phyloP scores from a whole-genome alignment of 2,329 filamentous ascomycete genomes.

The Colletotrichum destructivum region DNA sequence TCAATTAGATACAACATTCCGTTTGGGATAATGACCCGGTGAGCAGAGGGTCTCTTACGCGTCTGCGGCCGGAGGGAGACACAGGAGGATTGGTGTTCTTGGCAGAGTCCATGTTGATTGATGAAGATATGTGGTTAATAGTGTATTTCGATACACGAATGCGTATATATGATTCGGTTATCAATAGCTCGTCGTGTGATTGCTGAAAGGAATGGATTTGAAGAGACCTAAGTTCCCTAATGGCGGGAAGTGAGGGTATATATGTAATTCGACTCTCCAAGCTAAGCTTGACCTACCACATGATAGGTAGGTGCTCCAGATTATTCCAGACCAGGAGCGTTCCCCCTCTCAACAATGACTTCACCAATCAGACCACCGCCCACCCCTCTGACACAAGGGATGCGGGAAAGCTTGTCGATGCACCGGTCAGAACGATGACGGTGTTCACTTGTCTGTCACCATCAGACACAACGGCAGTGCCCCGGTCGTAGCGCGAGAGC shows the following conservation, averaged over 20 bases:
- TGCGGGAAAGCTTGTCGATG: slow-evolving; percentile 43
- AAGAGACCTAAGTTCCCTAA: fast-evolving
- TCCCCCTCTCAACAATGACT: slow-evolving; percentile 33
- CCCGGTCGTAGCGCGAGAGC: background rate
- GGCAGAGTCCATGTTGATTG: slow-evolving; percentile 35
- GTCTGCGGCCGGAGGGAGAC: slow-evolving; percentile 35
- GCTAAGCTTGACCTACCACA: slow-evolving; percentile 21
- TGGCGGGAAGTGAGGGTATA: slow-evolving; percentile 24
- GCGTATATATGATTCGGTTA: background rate
- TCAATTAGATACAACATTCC: slow-evolving; percentile 2
- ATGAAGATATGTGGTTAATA: background rate
- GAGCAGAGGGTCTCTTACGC: slow-evolving; percentile 13
- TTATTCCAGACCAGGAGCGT: slow-evolving; percentile 18
- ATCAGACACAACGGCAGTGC: slow-evolving; percentile 7
- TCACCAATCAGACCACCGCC: slow-evolving; percentile 42
- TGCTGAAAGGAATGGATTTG: fast-evolving
- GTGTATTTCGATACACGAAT: background rate
- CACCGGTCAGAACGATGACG: slow-evolving; percentile 37
- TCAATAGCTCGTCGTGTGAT: background rate
- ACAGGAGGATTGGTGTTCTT: slow-evolving; percentile 33
- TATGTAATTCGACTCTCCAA: slow-evolving; percentile 25
- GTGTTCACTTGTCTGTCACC: slow-evolving; percentile 14
- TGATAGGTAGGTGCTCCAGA: slow-evolving; percentile 1
- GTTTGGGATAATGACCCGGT: fast-evolving
- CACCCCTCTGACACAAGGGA: slow-evolving; percentile 42